phyloP scores from a whole-genome alignment of 805 yeast species.

The Monosporozyma aquatica region DNA sequence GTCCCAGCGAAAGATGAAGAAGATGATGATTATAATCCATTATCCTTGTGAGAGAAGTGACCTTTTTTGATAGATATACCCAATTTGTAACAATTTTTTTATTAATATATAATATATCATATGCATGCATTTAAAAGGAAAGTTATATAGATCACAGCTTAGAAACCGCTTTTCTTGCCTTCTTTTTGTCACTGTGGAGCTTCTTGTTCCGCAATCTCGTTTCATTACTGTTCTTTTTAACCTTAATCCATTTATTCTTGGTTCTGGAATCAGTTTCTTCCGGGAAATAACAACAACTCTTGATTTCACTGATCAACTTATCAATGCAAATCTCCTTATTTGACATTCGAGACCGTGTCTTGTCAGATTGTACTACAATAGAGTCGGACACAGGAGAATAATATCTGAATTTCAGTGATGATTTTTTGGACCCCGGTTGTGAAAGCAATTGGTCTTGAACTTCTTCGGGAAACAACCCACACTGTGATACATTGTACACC shows the following conservation, averaged over 20 bases:
- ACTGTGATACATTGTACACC: slow-evolving; percentile 37
- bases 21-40: slow-evolving; percentile 21
- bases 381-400: slow-evolving; percentile 45
- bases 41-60: neutral
- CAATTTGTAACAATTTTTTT: no score
- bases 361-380: slow-evolving; percentile 52
- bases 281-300: slow-evolving; percentile 37
- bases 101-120: no score
- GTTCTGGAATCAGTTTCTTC: slow-evolving; percentile 40
- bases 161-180: slow-evolving; percentile 19
- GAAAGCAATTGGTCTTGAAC: slow-evolving; percentile 34
- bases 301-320: slow-evolving; percentile 49
- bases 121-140: no score
- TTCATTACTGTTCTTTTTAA: slow-evolving; percentile 29
- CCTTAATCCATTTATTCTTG: slow-evolving; percentile 42
- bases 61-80: neutral
- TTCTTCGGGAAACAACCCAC: slow-evolving; percentile 52
- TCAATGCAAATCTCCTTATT: slow-evolving; percentile 51
- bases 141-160: no score
- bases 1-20: slow-evolving; percentile 15
- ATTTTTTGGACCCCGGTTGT: slow-evolving; percentile 7
- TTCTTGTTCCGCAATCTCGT: slow-evolving; percentile 32
- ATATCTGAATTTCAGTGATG: slow-evolving; percentile 36
- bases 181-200: slow-evolving; percentile 32
- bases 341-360: slow-evolving; percentile 45